Conservation (phyloP, 306 rosid genomes). For the Rosa chinensis region DNA sequence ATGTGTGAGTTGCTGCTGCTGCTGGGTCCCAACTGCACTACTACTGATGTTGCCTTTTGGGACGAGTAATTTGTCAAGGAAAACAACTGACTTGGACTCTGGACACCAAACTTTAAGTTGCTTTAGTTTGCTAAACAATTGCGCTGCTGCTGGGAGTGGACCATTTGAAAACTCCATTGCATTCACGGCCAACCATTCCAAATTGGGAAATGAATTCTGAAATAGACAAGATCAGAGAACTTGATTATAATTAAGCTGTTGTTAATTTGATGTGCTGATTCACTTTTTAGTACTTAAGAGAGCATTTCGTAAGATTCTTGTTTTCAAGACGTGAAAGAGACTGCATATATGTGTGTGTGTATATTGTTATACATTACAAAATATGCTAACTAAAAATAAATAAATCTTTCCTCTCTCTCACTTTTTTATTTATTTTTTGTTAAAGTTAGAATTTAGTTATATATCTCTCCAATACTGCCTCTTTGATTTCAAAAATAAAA, state of each 20-base stretch:
- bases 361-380: too few relatives aligned
- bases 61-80: not conserved
- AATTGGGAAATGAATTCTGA: not conserved
- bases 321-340: too few relatives aligned
- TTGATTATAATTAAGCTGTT: too few relatives aligned
- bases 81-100: not conserved
- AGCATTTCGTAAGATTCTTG: too few relatives aligned
- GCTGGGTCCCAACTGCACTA: not conserved
- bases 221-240: not conserved
- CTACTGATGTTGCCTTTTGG: not conserved
- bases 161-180: not conserved
- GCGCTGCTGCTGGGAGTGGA: not conserved
- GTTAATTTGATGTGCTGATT: too few relatives aligned
- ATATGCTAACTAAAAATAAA: too few relatives aligned
- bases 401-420: too few relatives aligned
- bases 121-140: not conserved
- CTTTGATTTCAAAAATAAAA: not conserved
- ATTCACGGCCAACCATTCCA: not conserved
- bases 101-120: not conserved
- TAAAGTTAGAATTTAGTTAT: too few relatives aligned
- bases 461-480: not conserved
- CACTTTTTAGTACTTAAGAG: too few relatives aligned
- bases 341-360: too few relatives aligned
- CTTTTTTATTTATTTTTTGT: too few relatives aligned
- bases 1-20: not conserved